Evolutionary conservation across 2,329 filamentous ascomycete genomes (phyloP).

Genomic region (Phaeophleospora eucalypticola): DNA sequence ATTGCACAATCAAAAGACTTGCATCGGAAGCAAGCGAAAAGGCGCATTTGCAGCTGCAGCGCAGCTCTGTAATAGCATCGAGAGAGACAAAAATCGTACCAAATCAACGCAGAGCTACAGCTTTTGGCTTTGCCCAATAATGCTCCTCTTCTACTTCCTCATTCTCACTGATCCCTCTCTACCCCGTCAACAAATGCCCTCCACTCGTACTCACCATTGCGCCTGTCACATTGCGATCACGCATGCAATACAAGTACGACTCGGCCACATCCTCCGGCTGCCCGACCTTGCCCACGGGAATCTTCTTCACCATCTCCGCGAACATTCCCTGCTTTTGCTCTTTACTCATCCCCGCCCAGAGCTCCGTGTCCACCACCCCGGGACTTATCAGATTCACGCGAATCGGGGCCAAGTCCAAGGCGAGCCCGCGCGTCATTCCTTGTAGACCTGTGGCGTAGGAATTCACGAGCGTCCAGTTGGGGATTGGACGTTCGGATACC

Average conservation of each 20-base stretch:
- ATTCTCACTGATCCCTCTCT: neutral
- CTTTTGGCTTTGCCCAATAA: too few species aligned
- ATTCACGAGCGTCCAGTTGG: slow-evolving; percentile 50
- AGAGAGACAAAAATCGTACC: too few species aligned
- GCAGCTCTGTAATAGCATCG: neutral
- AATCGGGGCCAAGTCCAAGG: slow-evolving; percentile 60
- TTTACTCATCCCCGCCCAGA: slow-evolving; percentile 36
- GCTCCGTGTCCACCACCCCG: slow-evolving; percentile 47
- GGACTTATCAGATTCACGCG: slow-evolving; percentile 61
- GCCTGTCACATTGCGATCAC: slow-evolving; percentile 45
- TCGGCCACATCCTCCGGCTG: slow-evolving; percentile 43
- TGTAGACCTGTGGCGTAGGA: slow-evolving; percentile 50
- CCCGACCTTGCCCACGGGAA: slow-evolving; percentile 36
- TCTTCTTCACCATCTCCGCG: slow-evolving; percentile 25
- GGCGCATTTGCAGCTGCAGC: neutral
- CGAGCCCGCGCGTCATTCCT: slow-evolving; percentile 53
- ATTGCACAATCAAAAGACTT: too few species aligned
- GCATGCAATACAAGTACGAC: slow-evolving; percentile 47
- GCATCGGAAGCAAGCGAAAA: neutral
- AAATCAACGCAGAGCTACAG: too few species aligned
- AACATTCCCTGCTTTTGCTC: slow-evolving; percentile 28
- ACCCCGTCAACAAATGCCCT: slow-evolving; percentile 22
- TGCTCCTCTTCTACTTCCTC: neutral
- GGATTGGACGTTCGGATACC: slow-evolving; percentile 49
- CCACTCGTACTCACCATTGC: slow-evolving; percentile 38